These are phyloP conservation scores for Juglanconis oblonga DNA, from an alignment of 2,329 filamentous ascomycete genomes.

Conservation along the genomic window DNA sequence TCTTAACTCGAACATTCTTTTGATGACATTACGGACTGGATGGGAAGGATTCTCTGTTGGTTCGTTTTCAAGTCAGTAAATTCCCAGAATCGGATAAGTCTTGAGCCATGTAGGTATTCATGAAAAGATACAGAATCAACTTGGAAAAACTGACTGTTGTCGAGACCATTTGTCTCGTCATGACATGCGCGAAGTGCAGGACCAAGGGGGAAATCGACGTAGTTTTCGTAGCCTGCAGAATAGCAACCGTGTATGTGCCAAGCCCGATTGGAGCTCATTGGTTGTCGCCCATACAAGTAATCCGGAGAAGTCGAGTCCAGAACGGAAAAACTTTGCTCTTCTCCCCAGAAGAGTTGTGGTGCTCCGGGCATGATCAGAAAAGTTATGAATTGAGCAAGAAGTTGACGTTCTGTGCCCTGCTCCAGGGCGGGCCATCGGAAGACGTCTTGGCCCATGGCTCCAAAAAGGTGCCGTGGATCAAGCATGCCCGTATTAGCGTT, in stretches of 20 bases:
- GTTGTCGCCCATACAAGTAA: conserved; percentile 57
- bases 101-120: too few relatives aligned
- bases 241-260: conserved; percentile 65
- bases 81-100: too few relatives aligned
- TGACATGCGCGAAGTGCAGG: conserved; percentile 49
- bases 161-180: conserved; percentile 52
- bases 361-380: conserved; percentile 59
- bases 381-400: conserved; percentile 56
- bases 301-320: conserved; percentile 60
- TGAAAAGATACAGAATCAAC: too few relatives aligned
- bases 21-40: conserved; percentile 57
- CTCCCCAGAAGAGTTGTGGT: conserved; percentile 58
- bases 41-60: conserved; percentile 51
- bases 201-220: conserved; percentile 53
- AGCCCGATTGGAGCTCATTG: conserved; percentile 58
- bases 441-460: conserved; percentile 62
- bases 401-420: conserved; percentile 52
- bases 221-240: conserved; percentile 43
- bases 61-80: conserved; percentile 13
- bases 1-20: conserved; percentile 59
- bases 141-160: conserved; percentile 38
- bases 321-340: conserved; percentile 61
- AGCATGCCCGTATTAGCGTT: conserved; percentile 57
- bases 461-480: conserved; percentile 62
- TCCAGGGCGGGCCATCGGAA: conserved; percentile 60